Evolutionary conservation across 441 rosid genomes (phyloP).

Genomic region (Pelargonium fulgidum): DNA sequence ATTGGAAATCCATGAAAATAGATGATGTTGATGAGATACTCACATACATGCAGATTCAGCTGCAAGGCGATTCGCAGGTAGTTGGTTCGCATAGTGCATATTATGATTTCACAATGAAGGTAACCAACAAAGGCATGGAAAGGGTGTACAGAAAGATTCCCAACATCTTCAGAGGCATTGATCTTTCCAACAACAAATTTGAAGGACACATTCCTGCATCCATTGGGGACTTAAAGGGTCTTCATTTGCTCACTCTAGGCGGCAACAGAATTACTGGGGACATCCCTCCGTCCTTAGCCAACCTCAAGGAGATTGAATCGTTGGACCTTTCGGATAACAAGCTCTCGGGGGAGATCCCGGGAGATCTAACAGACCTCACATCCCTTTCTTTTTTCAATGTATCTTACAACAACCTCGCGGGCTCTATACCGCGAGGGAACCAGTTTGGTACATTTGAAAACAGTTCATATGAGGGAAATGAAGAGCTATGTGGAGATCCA

Average conservation of each 20-base stretch:
- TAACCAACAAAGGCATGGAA: constrained; percentile 1
- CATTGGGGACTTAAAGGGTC: not conserved
- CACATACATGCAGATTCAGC: not conserved
- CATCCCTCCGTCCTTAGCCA: not conserved
- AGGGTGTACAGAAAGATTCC: not conserved
- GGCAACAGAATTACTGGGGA: not conserved
- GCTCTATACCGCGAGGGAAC: not conserved
- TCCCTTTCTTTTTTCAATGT: not conserved
- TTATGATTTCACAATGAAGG: not conserved
- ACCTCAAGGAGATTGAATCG: not conserved
- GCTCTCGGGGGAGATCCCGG: not conserved
- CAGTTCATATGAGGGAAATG: constrained; percentile 5
- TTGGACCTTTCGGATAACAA: constrained; percentile 15
- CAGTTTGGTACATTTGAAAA: constrained; percentile 11
- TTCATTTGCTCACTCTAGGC: not conserved
- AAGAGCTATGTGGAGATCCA: constrained; percentile 5
- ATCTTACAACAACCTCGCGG: not conserved
- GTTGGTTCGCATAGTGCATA: not conserved
- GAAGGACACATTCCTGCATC: not conserved
- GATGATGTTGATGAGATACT: not conserved
- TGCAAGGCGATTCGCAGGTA: not conserved
- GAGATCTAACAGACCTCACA: not conserved
- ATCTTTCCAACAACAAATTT: constrained; percentile 1
- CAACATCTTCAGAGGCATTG: constrained; percentile 1
- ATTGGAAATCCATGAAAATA: not conserved